These are phyloP conservation scores for Scutellaria galericulata DNA, from an alignment of 257 asterid species.

Conservation along the genomic window DNA sequence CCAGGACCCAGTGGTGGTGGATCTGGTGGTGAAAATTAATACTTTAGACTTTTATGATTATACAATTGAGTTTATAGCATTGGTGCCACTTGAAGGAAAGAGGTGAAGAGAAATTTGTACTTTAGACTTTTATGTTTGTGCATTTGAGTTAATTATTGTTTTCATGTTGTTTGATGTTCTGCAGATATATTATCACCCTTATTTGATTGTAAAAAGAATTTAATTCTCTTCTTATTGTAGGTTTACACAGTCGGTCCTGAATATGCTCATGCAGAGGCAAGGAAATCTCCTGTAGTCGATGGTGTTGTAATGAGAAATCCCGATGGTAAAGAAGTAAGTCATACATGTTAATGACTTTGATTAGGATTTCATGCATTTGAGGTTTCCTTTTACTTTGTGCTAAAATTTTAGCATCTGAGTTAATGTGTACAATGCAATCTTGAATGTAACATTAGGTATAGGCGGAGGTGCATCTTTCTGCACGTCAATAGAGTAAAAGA, in stretches of 20 bases:
- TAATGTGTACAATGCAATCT: slow-evolving; percentile 15
- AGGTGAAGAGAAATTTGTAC: slow-evolving; percentile 11
- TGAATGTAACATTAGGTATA: slow-evolving; percentile 11
- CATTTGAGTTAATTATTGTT: slow-evolving; percentile 4
- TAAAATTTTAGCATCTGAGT: not conserved
- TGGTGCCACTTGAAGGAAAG: slow-evolving; percentile 11
- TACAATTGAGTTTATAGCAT: slow-evolving; percentile 11
- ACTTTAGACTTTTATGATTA: not conserved
- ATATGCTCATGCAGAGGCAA: slow-evolving; percentile 95
- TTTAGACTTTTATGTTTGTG: not conserved
- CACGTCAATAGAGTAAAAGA: not conserved
- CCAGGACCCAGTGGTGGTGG: not conserved
- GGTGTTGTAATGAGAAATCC: slow-evolving; percentile 98
- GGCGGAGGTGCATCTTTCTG: slow-evolving; percentile 28
- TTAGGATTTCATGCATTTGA: slow-evolving; percentile 31
- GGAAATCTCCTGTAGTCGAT: slow-evolving; percentile 95
- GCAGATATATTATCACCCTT: slow-evolving; percentile 18
- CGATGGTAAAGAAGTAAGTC: slow-evolving; percentile 92
- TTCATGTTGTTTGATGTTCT: slow-evolving; percentile 21
- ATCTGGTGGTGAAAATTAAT: slow-evolving; percentile 6
- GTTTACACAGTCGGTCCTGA: slow-evolving; percentile 94
- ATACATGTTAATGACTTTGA: not conserved
- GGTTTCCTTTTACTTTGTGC: slow-evolving; percentile 1
- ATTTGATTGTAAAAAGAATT: slow-evolving; percentile 6
- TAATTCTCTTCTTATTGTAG: slow-evolving; percentile 40